Percentiles rank a stretch among this genome's conserved stretches.
phyloP scores from a whole-genome alignment of 306 rosid genomes.

The Pueraria montana region DNA sequence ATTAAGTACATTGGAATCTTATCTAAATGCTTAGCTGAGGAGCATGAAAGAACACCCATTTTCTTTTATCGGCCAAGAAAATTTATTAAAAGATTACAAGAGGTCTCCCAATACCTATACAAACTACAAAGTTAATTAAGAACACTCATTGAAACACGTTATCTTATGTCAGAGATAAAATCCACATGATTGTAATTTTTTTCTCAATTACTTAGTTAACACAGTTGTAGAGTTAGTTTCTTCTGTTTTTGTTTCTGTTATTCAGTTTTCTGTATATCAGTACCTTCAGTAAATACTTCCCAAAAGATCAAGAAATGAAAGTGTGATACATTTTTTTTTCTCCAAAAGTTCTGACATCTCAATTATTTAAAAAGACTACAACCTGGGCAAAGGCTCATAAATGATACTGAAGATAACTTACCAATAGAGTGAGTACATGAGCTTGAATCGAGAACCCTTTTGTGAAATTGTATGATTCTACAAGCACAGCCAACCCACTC shows the following conservation, averaged over 20 bases:
- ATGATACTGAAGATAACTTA: slow-evolving; percentile 1
- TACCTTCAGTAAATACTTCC: no score
- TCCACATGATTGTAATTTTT: no score
- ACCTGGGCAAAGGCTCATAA: neutral
- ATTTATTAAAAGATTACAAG: neutral
- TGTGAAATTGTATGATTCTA: neutral
- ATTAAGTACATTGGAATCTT: neutral
- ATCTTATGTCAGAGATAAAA: no score
- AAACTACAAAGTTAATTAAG: neutral
- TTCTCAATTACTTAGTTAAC: no score
- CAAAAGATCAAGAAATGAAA: no score
- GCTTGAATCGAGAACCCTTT: neutral
- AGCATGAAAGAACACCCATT: neutral
- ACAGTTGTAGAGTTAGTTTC: no score
- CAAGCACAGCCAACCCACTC: no score
- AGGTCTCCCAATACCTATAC: neutral
- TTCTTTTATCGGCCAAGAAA: neutral
- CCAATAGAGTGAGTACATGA: neutral
- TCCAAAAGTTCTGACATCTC: no score
- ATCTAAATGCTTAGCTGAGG: neutral
- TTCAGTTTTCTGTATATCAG: no score
- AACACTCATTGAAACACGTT: neutral
- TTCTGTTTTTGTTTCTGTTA: no score
- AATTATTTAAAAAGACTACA: no score
- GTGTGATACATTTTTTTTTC: no score